Conservation (phyloP, 805 yeast genomes). For the Wickerhamomyces sydowiorum region DNA sequence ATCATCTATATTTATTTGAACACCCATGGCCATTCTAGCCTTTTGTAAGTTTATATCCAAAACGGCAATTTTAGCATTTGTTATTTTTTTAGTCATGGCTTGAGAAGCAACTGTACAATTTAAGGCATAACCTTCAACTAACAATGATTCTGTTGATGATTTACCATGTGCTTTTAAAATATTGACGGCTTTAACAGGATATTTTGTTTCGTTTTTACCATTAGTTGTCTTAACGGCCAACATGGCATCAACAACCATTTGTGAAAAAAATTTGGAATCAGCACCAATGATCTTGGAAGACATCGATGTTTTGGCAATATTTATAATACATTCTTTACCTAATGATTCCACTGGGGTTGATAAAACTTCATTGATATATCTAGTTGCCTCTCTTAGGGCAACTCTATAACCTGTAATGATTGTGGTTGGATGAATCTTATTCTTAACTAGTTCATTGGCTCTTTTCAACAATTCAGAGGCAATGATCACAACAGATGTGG, state of each 20-base stretch:
- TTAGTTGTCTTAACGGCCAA: conserved; percentile 90
- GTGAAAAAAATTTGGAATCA: conserved; percentile 84
- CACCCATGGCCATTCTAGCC: conserved; percentile 97
- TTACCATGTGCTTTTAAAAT: conserved; percentile 96
- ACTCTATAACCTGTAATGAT: conserved; percentile 94
- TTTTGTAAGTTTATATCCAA: conserved; percentile 91
- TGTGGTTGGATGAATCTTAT: conserved; percentile 96
- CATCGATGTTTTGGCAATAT: conserved; percentile 96
- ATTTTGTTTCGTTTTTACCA: conserved; percentile 79
- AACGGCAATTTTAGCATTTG: conserved; percentile 77
- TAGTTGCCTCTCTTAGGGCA: conserved; percentile 85
- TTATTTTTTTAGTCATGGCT: conserved; percentile 79
- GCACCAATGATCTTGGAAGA: conserved; percentile 93
- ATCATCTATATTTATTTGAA: conserved; percentile 92
- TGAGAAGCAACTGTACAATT: conserved; percentile 97
- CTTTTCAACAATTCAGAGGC: conserved; percentile 89
- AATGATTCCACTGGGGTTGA: conserved; percentile 69
- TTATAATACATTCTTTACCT: conserved; percentile 77
- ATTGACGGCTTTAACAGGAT: conserved; percentile 97
- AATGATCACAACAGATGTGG: conserved; percentile 94
- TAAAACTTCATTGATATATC: conserved; percentile 76
- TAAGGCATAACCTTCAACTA: conserved; percentile 91
- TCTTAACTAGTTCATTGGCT: conserved; percentile 89
- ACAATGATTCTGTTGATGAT: conserved; percentile 77
- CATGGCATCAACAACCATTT: conserved; percentile 92